Base-by-base conservation (phyloP, 352 stramenopile genomes). In the Phytophthora ohioensis region DNA sequence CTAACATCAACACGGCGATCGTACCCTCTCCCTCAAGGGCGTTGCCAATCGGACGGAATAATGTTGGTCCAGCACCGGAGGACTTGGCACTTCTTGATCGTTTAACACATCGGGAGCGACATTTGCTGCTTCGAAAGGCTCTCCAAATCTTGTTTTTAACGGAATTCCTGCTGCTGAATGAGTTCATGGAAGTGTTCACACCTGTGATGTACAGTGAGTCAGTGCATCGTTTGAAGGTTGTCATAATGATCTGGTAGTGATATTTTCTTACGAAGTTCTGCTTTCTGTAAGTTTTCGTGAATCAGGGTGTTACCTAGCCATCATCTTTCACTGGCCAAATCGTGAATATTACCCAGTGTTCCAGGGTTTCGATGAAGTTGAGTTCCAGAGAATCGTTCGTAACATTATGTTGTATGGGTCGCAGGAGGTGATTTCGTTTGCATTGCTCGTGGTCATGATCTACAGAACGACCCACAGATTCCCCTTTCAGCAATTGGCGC, bases 101-200 rank as follows among this genome's bases (percentile, higher is more conserved):
- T 9, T 56, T 61, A 34, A 51, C 52, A 3, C 6, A 17, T 38
- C 39, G 13, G 8, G 67, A 74, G 9, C 58, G 57, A 0, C 35
- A 46, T 7, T 4, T 66, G 9, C 58, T 78, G 1, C 39, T 73
- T 10, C 55, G 59, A 42, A 67, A 67, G 31, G 36, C 60, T 48
- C 74, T 81, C 5, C 51, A 69, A 21, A 64, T 79, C 11, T 35
- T 84, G 34, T 74, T 73, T 55, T 46, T 79, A 27, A 75, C 52
- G 4, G 73, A 84, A 43, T 81, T 80, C 42, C 17, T 80, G 5
- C 38, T 78, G 15, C 53, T 81, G 3, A 62, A 72, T 27, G 61
- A 81, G 38, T 80, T 72, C 31, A 65, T 75, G 30, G 73, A 84
- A 67, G 64, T 84, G 8, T 34, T 79, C 10, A 62, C 78, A 2